phyloP scores from a whole-genome alignment of 768 basidiomycete species.

The Lactarius quietus region DNA sequence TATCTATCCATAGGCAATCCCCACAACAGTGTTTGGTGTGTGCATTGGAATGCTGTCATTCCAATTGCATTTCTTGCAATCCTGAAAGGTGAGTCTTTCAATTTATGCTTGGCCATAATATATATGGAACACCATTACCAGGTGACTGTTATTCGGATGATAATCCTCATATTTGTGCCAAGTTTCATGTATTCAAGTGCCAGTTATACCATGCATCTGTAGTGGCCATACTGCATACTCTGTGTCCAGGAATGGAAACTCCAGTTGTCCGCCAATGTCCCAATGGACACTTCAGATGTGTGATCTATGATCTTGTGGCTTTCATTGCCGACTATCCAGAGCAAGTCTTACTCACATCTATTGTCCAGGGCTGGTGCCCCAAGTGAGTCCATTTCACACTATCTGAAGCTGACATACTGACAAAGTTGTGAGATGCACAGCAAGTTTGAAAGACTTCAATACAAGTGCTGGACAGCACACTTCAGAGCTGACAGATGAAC shows the following conservation, averaged over 20 bases:
- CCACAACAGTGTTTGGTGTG: not conserved
- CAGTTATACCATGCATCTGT: not conserved
- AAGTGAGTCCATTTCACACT: not conserved
- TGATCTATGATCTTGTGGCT: conserved; percentile 14
- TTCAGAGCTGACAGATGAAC: too few relatives aligned
- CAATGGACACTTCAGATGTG: conserved; percentile 12
- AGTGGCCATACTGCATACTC: not conserved
- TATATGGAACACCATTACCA: too few relatives aligned
- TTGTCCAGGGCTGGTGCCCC: conserved; percentile 21
- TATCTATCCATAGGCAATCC: not conserved
- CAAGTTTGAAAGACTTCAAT: fast-evolving
- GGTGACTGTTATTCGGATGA: not conserved
- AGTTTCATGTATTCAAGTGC: not conserved
- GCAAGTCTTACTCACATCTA: not conserved
- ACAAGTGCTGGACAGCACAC: too few relatives aligned
- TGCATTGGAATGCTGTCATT: not conserved
- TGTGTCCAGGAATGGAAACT: not conserved
- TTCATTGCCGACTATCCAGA: conserved; percentile 21
- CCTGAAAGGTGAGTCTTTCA: conserved; percentile 1
- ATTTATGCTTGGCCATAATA: too few relatives aligned
- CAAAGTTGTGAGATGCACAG: not conserved
- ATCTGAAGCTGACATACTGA: too few relatives aligned
- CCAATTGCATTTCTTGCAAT: not conserved
- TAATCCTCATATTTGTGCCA: too few relatives aligned
- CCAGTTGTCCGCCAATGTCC: conserved; percentile 8